These are phyloP conservation scores for Magnaporthiopsis rhizophila DNA, from an alignment of 2,329 filamentous ascomycete genomes.

Conservation along the genomic window DNA sequence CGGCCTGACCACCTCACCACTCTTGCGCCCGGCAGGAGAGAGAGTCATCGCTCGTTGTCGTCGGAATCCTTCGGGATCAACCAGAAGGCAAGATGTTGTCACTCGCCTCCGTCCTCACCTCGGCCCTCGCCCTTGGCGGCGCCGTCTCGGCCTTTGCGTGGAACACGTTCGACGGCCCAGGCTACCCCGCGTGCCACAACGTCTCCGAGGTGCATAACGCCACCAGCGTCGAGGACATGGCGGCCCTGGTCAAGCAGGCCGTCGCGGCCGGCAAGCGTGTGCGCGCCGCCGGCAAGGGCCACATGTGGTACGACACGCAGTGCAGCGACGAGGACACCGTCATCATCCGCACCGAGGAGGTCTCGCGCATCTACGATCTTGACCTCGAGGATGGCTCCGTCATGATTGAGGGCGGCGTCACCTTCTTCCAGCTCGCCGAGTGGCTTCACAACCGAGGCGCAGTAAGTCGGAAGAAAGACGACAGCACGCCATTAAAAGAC, in stretches of 20 bases:
- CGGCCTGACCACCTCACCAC: not conserved
- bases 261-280: constrained; percentile 30
- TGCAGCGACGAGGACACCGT: constrained; percentile 40
- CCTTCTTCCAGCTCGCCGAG: constrained; percentile 42
- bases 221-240: constrained; percentile 34
- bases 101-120: not conserved
- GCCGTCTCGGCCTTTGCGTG: constrained; percentile 20
- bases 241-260: constrained; percentile 31
- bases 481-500: not conserved
- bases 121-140: not conserved
- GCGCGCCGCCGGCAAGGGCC: constrained; percentile 39
- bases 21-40: not conserved
- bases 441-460: constrained; percentile 38
- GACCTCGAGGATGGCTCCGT: constrained; percentile 34
- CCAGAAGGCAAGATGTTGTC: not conserved
- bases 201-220: constrained; percentile 36
- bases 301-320: constrained; percentile 48
- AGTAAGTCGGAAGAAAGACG: constrained; percentile 11
- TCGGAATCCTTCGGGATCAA: not conserved
- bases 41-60: not conserved
- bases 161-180: constrained; percentile 42
- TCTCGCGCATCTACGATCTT: constrained; percentile 56
- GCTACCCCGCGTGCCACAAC: constrained; percentile 37
- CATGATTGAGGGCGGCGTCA: constrained; percentile 42
- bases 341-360: constrained; percentile 39